These are phyloP conservation scores for Hypsizygus marmoreus DNA, from an alignment of 768 basidiomycete genomes.

Conservation along the genomic window DNA sequence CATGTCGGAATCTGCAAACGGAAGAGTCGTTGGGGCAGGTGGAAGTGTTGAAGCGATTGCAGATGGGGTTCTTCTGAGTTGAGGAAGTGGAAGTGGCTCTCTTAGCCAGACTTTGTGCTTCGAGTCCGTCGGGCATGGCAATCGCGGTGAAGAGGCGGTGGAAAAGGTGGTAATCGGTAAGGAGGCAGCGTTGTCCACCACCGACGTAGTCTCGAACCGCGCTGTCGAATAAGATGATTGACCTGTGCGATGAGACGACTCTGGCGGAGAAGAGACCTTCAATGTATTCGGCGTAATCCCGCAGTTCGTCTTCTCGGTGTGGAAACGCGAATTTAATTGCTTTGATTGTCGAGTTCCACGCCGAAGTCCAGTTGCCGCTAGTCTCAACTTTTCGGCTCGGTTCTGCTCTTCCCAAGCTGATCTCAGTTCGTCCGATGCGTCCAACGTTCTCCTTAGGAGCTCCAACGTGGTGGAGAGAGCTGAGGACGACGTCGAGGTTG, in stretches of 20 bases:
- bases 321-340: constrained; percentile 26
- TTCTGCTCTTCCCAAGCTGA: not conserved
- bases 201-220: constrained; percentile 21
- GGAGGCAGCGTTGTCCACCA: constrained; percentile 8
- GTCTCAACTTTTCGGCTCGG: constrained; percentile 1
- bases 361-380: constrained; percentile 11
- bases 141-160: constrained; percentile 4
- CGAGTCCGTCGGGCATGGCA: constrained; percentile 13
- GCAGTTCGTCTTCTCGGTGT: constrained; percentile 23
- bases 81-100: not conserved
- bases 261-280: constrained; percentile 19
- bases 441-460: constrained; percentile 6
- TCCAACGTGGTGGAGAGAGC: constrained; percentile 3
- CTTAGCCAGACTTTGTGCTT: not conserved
- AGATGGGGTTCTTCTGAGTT: not conserved
- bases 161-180: constrained; percentile 20
- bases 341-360: constrained; percentile 14
- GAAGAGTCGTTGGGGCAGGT: not conserved
- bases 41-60: not conserved
- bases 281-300: constrained; percentile 24
- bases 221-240: constrained; percentile 29
- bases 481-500: constrained; percentile 4
- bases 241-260: not conserved
- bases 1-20: not conserved
- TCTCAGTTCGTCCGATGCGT: constrained; percentile 1